These are phyloP conservation scores for Colletotrichum graminicola DNA, from an alignment of 2,329 filamentous ascomycete species.

Conservation along the genomic window DNA sequence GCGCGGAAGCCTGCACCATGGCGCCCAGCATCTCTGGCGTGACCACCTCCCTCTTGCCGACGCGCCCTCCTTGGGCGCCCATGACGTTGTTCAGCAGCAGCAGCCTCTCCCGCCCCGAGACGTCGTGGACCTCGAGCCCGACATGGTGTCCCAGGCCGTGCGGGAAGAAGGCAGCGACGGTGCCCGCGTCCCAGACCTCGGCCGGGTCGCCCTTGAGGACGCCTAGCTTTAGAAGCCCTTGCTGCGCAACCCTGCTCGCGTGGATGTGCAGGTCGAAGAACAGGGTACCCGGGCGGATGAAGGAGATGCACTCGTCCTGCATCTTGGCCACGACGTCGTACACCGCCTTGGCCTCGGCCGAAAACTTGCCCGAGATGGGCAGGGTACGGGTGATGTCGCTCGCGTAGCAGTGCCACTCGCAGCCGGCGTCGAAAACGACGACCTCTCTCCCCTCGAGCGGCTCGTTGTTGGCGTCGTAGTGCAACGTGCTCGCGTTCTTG, in stretches of 20 bases:
- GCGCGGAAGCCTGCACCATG: constrained; percentile 45
- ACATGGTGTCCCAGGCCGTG: constrained; percentile 76
- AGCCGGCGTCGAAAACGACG: constrained; percentile 88
- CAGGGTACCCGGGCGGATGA: constrained; percentile 75
- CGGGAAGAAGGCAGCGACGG: constrained; percentile 73
- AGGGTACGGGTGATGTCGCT: constrained; percentile 92
- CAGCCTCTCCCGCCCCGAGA: constrained; percentile 57
- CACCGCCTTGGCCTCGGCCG: constrained; percentile 76
- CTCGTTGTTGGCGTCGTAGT: constrained; percentile 87
- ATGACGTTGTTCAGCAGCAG: constrained; percentile 47
- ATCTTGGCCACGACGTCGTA: constrained; percentile 84
- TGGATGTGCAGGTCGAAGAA: constrained; percentile 80
- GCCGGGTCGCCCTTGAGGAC: constrained; percentile 74
- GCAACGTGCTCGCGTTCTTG: constrained; percentile 84
- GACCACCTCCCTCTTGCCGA: constrained; percentile 58
- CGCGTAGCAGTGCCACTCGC: constrained; percentile 87
- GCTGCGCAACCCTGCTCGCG: constrained; percentile 79
- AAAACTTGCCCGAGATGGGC: constrained; percentile 78
- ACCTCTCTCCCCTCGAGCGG: constrained; percentile 77
- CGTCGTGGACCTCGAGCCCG: constrained; percentile 75
- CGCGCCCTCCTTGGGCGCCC: constrained; percentile 45
- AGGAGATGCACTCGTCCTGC: constrained; percentile 80
- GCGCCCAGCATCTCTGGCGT: constrained; percentile 51
- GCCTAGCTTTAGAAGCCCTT: constrained; percentile 77
- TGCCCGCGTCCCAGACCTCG: constrained; percentile 65